phyloP scores from a whole-genome alignment of 148 eudicot genomes.

The Chenopodium berlandieri region DNA sequence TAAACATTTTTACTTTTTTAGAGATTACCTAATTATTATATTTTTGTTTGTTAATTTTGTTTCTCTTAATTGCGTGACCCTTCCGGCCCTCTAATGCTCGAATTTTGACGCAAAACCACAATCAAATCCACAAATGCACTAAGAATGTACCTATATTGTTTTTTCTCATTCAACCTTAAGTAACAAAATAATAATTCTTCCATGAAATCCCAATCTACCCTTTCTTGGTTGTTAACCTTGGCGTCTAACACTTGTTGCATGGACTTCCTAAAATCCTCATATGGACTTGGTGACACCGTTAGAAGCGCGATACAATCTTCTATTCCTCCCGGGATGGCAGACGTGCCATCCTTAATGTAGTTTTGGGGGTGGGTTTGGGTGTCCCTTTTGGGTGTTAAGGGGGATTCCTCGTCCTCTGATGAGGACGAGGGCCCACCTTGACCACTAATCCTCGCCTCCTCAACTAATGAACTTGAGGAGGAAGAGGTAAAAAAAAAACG shows the following conservation, averaged over 20 bases:
- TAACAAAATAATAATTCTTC: conserved; percentile 67
- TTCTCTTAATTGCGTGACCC: background rate
- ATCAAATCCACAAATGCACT: conserved; percentile 65
- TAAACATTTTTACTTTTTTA: background rate
- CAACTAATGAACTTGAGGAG: conserved; percentile 47
- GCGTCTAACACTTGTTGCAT: conserved; percentile 69
- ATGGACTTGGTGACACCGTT: conserved; percentile 53
- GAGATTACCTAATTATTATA: background rate
- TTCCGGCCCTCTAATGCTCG: conserved; percentile 16
- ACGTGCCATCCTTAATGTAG: background rate
- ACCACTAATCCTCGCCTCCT: conserved; percentile 23
- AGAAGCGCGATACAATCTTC: conserved; percentile 59
- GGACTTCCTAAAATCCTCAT: conserved; percentile 59
- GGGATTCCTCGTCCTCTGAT: conserved; percentile 24
- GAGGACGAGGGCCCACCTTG: conserved; percentile 7
- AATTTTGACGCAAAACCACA: conserved; percentile 32
- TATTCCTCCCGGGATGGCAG: conserved; percentile 16
- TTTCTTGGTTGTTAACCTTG: conserved; percentile 29
- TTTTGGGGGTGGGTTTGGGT: background rate
- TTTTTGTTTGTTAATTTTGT: too few species aligned
- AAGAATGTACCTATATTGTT: conserved; percentile 47
- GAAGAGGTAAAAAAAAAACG: conserved; percentile 41
- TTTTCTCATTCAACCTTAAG: conserved; percentile 64
- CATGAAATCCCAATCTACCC: conserved; percentile 75
- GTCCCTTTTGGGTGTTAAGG: background rate